Base-by-base conservation (phyloP, 108 stramenopile genomes). In the Hondaea fermentalgiana region DNA sequence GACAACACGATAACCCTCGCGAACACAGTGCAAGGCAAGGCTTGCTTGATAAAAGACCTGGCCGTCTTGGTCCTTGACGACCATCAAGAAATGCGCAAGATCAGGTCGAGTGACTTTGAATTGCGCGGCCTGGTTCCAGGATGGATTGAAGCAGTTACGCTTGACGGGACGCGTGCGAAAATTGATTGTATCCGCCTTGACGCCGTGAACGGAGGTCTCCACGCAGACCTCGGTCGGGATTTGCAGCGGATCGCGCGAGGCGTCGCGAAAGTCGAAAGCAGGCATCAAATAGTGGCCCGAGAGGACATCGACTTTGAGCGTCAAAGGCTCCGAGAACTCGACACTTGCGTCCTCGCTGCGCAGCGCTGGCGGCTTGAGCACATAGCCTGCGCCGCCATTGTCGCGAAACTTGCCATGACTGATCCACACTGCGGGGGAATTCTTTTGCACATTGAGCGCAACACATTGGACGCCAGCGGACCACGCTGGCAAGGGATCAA, bases 381-480 rank as follows among this genome's bases (percentile, higher is more conserved):
- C 90, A 89, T 98, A 99, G 4, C 99, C 99, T 64, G 95, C 95
- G 16, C 89, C 89, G 5, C 96, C 97, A 88, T 94, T 94, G 44
- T 93, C 44, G 8, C 29, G 55, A 59, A 93, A 93, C 16, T 69
- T 59, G 17, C 92, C 94, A 23, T 89, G 58, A 88, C 92, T 93
- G n/a, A 92, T 58, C 47, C 90, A 91, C 88, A 92, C 91, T 12
- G 92, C 64, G 14, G 55, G 60, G 19, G 83, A 89, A 51, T 57
- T 44, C 4, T 89, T 91, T 88, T 94, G 93, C 58, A 90, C 93
- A 92, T 93, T 93, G 19, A 94, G 89, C n/a, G 94, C 94, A 57
- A 94, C 94, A 10, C 92, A 57, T 90, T 94, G 92, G 55, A n/a
- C 88, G 44, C 93, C 93, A 0, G 87, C 92, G 29, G 35, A 53